Base-by-base conservation (phyloP, 1,284 basidiomycete genomes). In the Phellopilus nigrolimitatus region DNA sequence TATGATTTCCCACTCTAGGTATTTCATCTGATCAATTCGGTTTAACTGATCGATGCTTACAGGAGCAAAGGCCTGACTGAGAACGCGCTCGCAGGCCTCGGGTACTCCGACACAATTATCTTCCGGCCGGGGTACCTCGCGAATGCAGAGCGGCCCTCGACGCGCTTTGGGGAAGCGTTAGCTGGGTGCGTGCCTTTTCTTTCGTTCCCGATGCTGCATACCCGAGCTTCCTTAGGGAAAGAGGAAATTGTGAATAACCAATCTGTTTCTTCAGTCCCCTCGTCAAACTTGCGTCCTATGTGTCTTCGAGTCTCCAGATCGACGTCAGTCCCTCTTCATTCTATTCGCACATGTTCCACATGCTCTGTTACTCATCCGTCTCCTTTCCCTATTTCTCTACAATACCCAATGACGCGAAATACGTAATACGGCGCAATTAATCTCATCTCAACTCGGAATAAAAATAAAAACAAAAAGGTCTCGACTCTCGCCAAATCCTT, bases 1-100 rank as follows among this genome's bases (percentile, higher is more conserved):
- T 40, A 12, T 21, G 37, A 21, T 22, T 25, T 51, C 12, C 13
- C 17, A 12, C 17, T n/a, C 12, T 28, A 21, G 6, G 22, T 19
- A 10, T 28, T 37, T 27, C 22, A 21, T 31, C 24, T 10, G 10
- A n/a, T 24, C 33, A 17, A 21, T 28, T 43, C 17, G 13, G 19
- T 38, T 47, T 50, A 13, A 37, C 34, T 28, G 34, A 37, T 49
- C 27, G 57, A 47, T 47, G 38, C 28, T 46, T 12, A n/a, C 24
- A 62, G 63, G 56, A 65, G 59, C 50, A 71, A 72, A 59, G 71
- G 71, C 13, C 41, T 67, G 28, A 73, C 71, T 3, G 72, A 74
- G 56, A 61, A 68, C 47, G 67, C 59, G 0, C 59, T 74, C 24
- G 67, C 69, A 2, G 51, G 51, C 4, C 48, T 71, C 2, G 65